Conservation (phyloP, 169 alveolate genomes). For the Eimeria necatrix region DNA sequence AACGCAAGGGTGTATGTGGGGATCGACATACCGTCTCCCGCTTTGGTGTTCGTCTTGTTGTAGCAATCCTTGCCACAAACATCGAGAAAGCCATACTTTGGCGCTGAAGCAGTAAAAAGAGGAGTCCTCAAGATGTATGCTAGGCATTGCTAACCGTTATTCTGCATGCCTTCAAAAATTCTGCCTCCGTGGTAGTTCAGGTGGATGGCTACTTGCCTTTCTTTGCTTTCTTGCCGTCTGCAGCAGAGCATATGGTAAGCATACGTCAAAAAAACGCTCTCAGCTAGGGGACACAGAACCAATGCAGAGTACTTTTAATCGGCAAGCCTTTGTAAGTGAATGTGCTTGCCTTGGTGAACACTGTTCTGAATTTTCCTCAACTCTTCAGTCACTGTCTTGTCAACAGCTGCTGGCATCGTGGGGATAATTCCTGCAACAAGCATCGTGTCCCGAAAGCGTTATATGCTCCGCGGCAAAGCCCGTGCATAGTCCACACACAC, state of each 20-base stretch:
- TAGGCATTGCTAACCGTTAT: no score
- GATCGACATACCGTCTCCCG: conserved; percentile 27
- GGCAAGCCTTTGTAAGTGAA: no score
- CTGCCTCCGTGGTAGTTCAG: no score
- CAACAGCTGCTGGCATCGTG: background rate
- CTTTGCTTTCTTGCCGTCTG: background rate
- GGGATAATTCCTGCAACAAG: conserved; percentile 27
- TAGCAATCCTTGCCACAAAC: conserved; percentile 30
- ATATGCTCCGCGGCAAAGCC: no score
- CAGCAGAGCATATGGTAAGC: background rate
- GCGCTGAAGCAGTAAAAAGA: conserved; percentile 18
- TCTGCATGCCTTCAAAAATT: no score
- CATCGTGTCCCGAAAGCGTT: no score
- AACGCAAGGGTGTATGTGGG: background rate
- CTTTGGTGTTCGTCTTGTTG: background rate
- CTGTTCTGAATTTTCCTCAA: conserved; percentile 28
- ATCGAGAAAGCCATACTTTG: conserved; percentile 25
- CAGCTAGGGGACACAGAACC: no score
- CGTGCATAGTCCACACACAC: background rate
- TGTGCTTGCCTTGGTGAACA: background rate
- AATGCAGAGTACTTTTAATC: no score
- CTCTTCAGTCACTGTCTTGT: background rate
- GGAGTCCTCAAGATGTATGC: no score
- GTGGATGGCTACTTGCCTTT: background rate
- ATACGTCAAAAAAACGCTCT: no score